These are phyloP conservation scores for Torulaspora franciscae DNA, from an alignment of 805 yeast genomes.

Conservation along the genomic window DNA sequence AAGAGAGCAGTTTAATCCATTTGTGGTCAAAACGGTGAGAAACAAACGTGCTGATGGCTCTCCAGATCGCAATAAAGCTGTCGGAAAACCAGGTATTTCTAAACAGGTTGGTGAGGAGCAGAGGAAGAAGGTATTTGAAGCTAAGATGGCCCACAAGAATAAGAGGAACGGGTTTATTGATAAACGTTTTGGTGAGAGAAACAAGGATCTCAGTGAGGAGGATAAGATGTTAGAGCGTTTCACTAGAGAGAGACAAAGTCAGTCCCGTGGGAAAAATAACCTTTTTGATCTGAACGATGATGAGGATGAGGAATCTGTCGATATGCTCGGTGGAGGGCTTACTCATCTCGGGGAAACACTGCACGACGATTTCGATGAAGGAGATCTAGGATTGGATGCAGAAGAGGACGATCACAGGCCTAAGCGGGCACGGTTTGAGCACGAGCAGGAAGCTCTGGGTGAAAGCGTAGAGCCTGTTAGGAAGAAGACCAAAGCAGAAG, in stretches of 20 bases:
- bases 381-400: conserved; percentile 38
- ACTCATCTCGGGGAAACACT: conserved; percentile 78
- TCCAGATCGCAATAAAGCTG: conserved; percentile 43
- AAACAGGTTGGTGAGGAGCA: conserved; percentile 66
- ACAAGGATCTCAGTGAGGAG: conserved; percentile 66
- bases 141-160: conserved; percentile 56
- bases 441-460: conserved; percentile 39
- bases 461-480: conserved; percentile 42
- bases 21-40: conserved; percentile 70
- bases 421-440: conserved; percentile 34
- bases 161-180: conserved; percentile 77
- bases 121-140: conserved; percentile 58
- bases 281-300: conserved; percentile 74
- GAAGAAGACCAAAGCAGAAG: conserved; percentile 76
- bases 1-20: conserved; percentile 83
- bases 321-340: conserved; percentile 41
- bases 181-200: conserved; percentile 87
- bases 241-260: conserved; percentile 75
- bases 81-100: conserved; percentile 64
- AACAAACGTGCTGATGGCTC: conserved; percentile 46
- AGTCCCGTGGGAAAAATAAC: conserved; percentile 49
- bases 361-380: conserved; percentile 52
- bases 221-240: conserved; percentile 94
- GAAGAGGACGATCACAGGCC: conserved; percentile 33
- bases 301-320: conserved; percentile 44